These are phyloP conservation scores for Podospora conica DNA, from an alignment of 495 filamentous ascomycete species.

Conservation along the genomic window DNA sequence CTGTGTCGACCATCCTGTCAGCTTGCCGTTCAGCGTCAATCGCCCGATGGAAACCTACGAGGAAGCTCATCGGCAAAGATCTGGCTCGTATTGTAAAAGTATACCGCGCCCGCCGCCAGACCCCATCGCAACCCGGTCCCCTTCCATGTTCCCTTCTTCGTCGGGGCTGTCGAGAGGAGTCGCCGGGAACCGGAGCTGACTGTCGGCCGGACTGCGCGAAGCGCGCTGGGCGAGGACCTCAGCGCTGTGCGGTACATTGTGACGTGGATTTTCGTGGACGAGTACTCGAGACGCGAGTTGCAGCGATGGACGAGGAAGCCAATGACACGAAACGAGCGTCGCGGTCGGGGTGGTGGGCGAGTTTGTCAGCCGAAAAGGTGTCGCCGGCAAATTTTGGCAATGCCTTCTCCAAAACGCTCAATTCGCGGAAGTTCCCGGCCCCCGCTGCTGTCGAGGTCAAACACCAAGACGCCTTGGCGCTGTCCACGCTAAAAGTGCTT, in stretches of 20 bases:
- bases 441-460: too few species aligned
- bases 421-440: background rate
- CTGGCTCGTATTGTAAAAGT: constrained; percentile 87
- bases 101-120: constrained; percentile 69
- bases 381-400: constrained; percentile 9
- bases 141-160: constrained; percentile 76
- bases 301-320: background rate
- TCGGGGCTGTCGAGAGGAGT: constrained; percentile 65
- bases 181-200: constrained; percentile 41
- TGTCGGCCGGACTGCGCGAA: constrained; percentile 34
- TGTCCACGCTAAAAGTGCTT: too few species aligned
- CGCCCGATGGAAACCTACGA: constrained; percentile 46
- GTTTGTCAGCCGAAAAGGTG: constrained; percentile 10
- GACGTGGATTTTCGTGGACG: constrained; percentile 11
- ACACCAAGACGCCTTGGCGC: too few species aligned
- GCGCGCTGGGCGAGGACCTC: constrained; percentile 49
- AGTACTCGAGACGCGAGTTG: background rate
- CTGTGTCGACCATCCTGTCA: constrained; percentile 14
- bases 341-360: background rate
- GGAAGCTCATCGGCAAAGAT: constrained; percentile 78
- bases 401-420: constrained; percentile 10
- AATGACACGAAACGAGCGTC: constrained; percentile 14
- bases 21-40: background rate
- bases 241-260: constrained; percentile 58
- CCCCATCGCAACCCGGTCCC: constrained; percentile 65